Conservation (phyloP, 2,329 filamentous ascomycete species). For the Fusarium camptoceras region DNA sequence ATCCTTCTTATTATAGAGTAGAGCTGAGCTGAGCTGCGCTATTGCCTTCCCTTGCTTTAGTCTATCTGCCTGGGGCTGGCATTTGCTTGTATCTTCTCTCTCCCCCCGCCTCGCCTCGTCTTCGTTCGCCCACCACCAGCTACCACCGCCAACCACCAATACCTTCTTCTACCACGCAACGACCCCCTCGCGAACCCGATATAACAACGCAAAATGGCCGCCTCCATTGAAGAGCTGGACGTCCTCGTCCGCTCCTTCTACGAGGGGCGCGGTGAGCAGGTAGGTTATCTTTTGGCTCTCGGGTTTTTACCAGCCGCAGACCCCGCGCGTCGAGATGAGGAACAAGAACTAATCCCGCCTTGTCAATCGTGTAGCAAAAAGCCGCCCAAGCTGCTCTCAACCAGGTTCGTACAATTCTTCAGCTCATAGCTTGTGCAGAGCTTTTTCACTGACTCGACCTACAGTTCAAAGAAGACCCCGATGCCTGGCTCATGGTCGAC, state of each 20-base stretch:
- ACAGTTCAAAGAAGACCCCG: constrained; percentile 98
- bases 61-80: constrained; percentile 41
- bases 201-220: constrained; percentile 64
- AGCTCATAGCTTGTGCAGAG: neutral
- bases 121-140: constrained; percentile 42
- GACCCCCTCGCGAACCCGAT: constrained; percentile 46
- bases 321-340: constrained; percentile 36
- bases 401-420: constrained; percentile 72
- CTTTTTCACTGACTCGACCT: constrained; percentile 35
- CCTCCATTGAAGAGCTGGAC: constrained; percentile 93
- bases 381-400: constrained; percentile 92
- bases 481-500: constrained; percentile 97
- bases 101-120: constrained; percentile 44
- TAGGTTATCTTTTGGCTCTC: constrained; percentile 58
- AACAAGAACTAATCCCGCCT: constrained; percentile 35
- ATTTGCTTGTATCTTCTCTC: constrained; percentile 44
- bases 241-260: constrained; percentile 96
- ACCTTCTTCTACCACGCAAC: constrained; percentile 38
- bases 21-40: constrained; percentile 1
- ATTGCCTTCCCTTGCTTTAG: constrained; percentile 34
- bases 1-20: constrained; percentile 27
- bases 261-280: constrained; percentile 93
- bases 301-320: constrained; percentile 39
- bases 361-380: constrained; percentile 80
- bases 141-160: constrained; percentile 36